Evolutionary conservation across 1,139 yeast species (phyloP).

Genomic region (Candida glucosophila): DNA sequence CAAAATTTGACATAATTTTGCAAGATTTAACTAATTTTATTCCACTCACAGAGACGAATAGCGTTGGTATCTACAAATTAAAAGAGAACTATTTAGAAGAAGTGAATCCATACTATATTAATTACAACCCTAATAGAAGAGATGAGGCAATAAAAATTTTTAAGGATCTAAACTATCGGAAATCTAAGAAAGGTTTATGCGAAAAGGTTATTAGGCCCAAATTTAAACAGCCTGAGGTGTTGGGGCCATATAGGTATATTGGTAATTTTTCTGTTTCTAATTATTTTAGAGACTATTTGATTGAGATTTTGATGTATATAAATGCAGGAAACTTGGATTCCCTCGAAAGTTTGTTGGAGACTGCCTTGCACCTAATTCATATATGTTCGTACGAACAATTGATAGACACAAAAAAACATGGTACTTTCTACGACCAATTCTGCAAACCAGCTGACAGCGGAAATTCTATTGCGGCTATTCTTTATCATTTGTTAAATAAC

Average conservation of each 20-base stretch:
- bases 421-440: slow-evolving; percentile 26
- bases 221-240: slow-evolving; percentile 13
- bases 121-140: slow-evolving; percentile 66
- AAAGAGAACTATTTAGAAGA: slow-evolving; percentile 46
- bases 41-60: slow-evolving; percentile 58
- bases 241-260: slow-evolving; percentile 26
- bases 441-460: slow-evolving; percentile 19
- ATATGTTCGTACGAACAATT: slow-evolving; percentile 31
- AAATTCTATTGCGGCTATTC: slow-evolving; percentile 35
- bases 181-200: slow-evolving; percentile 22
- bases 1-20: slow-evolving; percentile 62
- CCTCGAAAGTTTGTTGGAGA: slow-evolving; percentile 49
- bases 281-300: slow-evolving; percentile 44
- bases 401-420: slow-evolving; percentile 20
- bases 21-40: slow-evolving; percentile 50
- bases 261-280: slow-evolving; percentile 43
- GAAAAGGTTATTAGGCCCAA: slow-evolving; percentile 48
- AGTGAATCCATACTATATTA: slow-evolving; percentile 77
- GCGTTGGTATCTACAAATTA: slow-evolving; percentile 60
- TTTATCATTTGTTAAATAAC: slow-evolving; percentile 35
- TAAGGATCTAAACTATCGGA: slow-evolving; percentile 31
- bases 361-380: slow-evolving; percentile 63
- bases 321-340: slow-evolving; percentile 27
- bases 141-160: slow-evolving; percentile 64
- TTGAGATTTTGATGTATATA: slow-evolving; percentile 39